phyloP scores from a whole-genome alignment of 1,139 yeast genomes.

The Citeromyces hawaiiensis region DNA sequence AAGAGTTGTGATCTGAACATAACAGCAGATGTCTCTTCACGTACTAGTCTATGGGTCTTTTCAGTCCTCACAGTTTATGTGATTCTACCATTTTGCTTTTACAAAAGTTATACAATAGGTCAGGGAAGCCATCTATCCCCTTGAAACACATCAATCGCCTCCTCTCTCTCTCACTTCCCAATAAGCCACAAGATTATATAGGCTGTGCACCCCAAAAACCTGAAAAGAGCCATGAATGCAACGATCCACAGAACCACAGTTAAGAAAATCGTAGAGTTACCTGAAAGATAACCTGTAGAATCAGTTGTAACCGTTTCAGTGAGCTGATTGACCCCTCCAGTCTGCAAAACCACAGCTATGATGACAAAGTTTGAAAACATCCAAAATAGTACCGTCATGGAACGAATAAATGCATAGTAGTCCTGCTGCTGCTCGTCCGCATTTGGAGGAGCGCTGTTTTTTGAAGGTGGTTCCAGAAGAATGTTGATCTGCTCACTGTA shows the following conservation, averaged over 20 bases:
- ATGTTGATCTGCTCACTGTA: constrained; percentile 38
- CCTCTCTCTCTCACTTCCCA: background rate
- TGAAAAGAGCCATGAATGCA: constrained; percentile 64
- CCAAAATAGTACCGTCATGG: constrained; percentile 72
- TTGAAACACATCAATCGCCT: too few relatives aligned
- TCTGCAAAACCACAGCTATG: constrained; percentile 56
- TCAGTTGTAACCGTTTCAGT: constrained; percentile 12
- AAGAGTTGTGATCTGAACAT: too few relatives aligned
- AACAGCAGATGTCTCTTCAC: too few relatives aligned
- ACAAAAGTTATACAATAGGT: too few relatives aligned
- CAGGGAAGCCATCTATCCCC: too few relatives aligned
- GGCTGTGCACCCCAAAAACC: constrained; percentile 47
- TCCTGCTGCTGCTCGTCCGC: constrained; percentile 30
- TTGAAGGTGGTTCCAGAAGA: constrained; percentile 20
- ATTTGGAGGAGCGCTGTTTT: constrained; percentile 5
- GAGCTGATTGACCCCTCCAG: constrained; percentile 39
- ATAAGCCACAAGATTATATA: constrained; percentile 20
- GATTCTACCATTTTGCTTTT: too few relatives aligned
- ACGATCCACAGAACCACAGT: constrained; percentile 75
- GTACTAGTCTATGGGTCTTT: too few relatives aligned
- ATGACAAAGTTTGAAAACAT: constrained; percentile 57
- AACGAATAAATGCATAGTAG: constrained; percentile 66
- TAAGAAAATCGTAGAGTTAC: constrained; percentile 30
- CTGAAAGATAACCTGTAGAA: constrained; percentile 10
- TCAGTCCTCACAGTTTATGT: too few relatives aligned